Percentiles rank a stretch among this genome's conserved stretches.
Conservation (phyloP, 164 flowering plant genomes). For the Nymphaea colorata region DNA sequence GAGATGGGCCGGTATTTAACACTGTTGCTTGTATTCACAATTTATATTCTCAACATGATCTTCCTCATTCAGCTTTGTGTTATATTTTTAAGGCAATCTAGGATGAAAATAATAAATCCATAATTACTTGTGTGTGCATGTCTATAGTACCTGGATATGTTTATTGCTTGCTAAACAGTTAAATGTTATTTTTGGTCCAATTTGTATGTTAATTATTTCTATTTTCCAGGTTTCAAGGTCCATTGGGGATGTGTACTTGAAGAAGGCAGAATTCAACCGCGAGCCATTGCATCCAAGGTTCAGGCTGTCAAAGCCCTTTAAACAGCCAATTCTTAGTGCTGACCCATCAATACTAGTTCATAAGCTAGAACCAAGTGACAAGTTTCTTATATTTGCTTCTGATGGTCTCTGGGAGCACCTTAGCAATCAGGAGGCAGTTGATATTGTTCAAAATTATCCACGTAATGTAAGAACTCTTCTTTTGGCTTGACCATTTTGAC, state of each 20-base stretch:
- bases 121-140: too few species aligned
- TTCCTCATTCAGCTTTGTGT: too few species aligned
- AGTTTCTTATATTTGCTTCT: conserved; percentile 82
- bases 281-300: conserved; percentile 68
- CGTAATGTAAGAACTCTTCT: conserved; percentile 44
- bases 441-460: conserved; percentile 54
- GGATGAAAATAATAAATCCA: too few species aligned
- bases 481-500: neutral
- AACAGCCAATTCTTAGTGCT: conserved; percentile 61
- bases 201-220: neutral
- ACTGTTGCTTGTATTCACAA: too few species aligned
- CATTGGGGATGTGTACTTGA: conserved; percentile 89
- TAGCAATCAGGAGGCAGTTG: conserved; percentile 83
- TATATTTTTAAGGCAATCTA: too few species aligned
- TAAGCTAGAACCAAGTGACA: conserved; percentile 52
- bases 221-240: conserved; percentile 68
- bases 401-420: conserved; percentile 96
- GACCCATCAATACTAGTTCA: conserved; percentile 65
- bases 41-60: too few species aligned
- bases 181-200: neutral
- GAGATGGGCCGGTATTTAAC: too few species aligned
- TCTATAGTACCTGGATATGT: too few species aligned
- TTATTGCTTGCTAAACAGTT: neutral
- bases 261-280: conserved; percentile 63
- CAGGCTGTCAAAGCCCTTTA: conserved; percentile 52